These are phyloP conservation scores for Rhynchospora tenuis DNA, from an alignment of 176 grass and related monocot species.

Conservation along the genomic window DNA sequence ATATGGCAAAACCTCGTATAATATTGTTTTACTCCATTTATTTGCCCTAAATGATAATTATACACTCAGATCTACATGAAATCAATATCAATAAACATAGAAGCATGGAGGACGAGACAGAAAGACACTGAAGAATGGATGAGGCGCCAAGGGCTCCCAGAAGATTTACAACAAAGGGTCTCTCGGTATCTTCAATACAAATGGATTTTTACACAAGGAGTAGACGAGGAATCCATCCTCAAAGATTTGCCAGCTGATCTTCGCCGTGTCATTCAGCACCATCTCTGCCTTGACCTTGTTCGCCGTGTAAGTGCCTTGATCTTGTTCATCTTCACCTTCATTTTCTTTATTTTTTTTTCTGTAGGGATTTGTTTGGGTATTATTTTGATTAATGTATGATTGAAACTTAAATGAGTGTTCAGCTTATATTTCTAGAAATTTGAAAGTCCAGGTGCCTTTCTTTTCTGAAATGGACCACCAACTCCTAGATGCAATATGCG, in stretches of 20 bases:
- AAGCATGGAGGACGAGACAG: slow-evolving; percentile 42
- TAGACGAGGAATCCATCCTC: slow-evolving; percentile 38
- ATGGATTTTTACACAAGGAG: slow-evolving; percentile 40
- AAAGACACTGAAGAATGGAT: slow-evolving; percentile 57
- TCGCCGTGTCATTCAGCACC: slow-evolving; percentile 35
- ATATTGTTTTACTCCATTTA: not conserved
- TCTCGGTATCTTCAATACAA: slow-evolving; percentile 27
- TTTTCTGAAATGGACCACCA: slow-evolving; percentile 42
- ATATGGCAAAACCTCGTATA: no score
- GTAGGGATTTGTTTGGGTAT: not conserved
- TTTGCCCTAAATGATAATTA: not conserved
- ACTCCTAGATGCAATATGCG: slow-evolving; percentile 36
- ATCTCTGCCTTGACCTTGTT: slow-evolving; percentile 44
- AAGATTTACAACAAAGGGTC: slow-evolving; percentile 22
- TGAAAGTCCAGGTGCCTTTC: slow-evolving; percentile 36
- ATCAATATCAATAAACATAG: slow-evolving; percentile 33
- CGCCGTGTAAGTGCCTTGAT: slow-evolving; percentile 26
- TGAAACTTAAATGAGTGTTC: not conserved
- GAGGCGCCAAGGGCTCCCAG: slow-evolving; percentile 35
- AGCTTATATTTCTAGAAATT: not conserved
- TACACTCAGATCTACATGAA: slow-evolving; percentile 28
- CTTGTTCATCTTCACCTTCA: not conserved
- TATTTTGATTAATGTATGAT: not conserved
- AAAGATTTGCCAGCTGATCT: slow-evolving; percentile 34
- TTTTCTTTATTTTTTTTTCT: not conserved